Percentiles rank a stretch among this genome's conserved stretches.
These are phyloP conservation scores for Colletotrichum tabaci DNA, from an alignment of 2,329 filamentous ascomycete species.

Conservation along the genomic window DNA sequence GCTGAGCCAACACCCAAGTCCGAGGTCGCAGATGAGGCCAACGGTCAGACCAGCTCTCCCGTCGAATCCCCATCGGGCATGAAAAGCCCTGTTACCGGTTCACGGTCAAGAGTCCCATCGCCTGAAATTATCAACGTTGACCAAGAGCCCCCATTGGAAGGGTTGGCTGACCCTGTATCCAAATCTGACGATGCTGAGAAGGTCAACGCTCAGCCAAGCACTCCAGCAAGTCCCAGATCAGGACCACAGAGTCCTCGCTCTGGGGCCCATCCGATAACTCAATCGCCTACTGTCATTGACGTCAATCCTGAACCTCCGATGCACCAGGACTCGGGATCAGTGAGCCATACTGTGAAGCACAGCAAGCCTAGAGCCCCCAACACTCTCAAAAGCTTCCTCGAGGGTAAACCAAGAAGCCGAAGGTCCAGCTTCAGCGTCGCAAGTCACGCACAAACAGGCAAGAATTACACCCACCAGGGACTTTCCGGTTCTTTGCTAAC, in stretches of 20 bases:
- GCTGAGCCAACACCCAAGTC: background rate
- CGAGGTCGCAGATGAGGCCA: background rate
- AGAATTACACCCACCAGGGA: background rate
- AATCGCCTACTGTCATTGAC: background rate
- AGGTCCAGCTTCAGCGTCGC: conserved; percentile 1
- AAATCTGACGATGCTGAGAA: background rate
- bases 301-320: background rate
- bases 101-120: background rate
- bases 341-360: background rate
- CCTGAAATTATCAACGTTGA: background rate
- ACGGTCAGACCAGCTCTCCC: background rate
- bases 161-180: background rate
- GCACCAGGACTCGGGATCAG: background rate
- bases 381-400: background rate
- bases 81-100: background rate
- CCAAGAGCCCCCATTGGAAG: background rate
- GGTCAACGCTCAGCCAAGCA: background rate
- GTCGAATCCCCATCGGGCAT: background rate
- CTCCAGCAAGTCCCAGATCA: background rate
- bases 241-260: background rate
- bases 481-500: background rate
- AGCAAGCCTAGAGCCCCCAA: conserved; percentile 3
- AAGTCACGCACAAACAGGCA: conserved; percentile 1
- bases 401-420: conserved; percentile 5
- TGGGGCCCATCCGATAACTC: background rate